A percentile compares a stretch with the other conserved stretches of the same genome.
phyloP scores from a whole-genome alignment of 2,329 filamentous ascomycete species.

The Davidsoniella australis region DNA sequence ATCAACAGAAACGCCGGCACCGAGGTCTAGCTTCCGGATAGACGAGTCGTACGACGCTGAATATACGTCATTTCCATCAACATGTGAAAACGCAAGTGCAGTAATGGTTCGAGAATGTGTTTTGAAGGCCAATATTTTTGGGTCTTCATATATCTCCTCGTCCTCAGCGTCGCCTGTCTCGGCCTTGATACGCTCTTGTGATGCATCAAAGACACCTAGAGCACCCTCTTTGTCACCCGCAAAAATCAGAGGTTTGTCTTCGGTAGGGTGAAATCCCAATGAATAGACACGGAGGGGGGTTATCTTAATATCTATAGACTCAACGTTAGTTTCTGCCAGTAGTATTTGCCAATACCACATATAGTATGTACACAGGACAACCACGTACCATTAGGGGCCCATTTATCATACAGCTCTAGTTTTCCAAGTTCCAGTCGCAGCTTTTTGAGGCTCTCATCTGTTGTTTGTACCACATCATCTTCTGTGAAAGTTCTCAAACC shows the following conservation, averaged over 20 bases:
- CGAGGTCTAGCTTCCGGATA: slow-evolving; percentile 70
- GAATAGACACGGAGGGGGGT: slow-evolving; percentile 77
- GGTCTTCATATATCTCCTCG: slow-evolving; percentile 48
- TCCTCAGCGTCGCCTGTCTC: slow-evolving; percentile 47
- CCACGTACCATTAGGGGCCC: slow-evolving; percentile 55
- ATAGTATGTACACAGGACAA: not conserved
- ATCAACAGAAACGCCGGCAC: slow-evolving; percentile 62
- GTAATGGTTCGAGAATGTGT: slow-evolving; percentile 79
- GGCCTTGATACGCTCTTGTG: slow-evolving; percentile 37
- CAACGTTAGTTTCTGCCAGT: not conserved
- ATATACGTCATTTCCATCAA: slow-evolving; percentile 58
- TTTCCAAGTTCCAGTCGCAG: slow-evolving; percentile 61
- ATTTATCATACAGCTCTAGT: slow-evolving; percentile 66
- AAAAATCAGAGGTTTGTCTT: slow-evolving; percentile 75
- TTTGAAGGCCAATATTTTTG: slow-evolving; percentile 77
- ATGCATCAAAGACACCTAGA: slow-evolving; percentile 79
- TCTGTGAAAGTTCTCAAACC: slow-evolving; percentile 72
- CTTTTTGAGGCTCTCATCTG: slow-evolving; percentile 55
- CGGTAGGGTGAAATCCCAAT: slow-evolving; percentile 73
- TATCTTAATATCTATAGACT: slow-evolving; percentile 60
- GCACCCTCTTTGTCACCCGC: slow-evolving; percentile 89
- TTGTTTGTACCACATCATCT: slow-evolving; percentile 67
- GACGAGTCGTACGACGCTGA: slow-evolving; percentile 87
- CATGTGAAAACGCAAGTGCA: slow-evolving; percentile 60
- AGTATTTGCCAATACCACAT: not conserved